A percentile compares a stretch with the other conserved stretches of the same genome.
Conservation (phyloP, 2,329 filamentous ascomycete genomes). For the Polytolypa hystricis region DNA sequence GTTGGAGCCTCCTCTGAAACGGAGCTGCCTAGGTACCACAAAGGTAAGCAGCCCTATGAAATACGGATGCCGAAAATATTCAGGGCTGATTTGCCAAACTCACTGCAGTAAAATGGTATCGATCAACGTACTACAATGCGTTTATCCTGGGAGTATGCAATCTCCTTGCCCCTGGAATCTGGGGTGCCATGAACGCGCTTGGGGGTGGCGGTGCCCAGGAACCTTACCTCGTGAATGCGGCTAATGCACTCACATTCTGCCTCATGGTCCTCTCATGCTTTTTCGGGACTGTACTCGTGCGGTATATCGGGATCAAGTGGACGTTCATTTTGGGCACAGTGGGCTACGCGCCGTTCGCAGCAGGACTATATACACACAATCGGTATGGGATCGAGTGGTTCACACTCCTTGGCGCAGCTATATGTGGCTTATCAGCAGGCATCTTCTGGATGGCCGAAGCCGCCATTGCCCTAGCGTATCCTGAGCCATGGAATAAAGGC, state of each 20-base stretch:
- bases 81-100: too few species aligned
- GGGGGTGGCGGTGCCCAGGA: constrained; percentile 56
- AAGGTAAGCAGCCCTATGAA: too few species aligned
- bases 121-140: constrained; percentile 62
- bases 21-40: too few species aligned
- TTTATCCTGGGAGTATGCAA: constrained; percentile 61
- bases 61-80: too few species aligned
- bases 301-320: constrained; percentile 59
- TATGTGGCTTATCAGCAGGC: constrained; percentile 60
- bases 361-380: constrained; percentile 62
- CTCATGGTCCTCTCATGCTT: constrained; percentile 63
- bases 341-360: constrained; percentile 61
- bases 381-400: constrained; percentile 60
- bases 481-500: constrained; percentile 57
- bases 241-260: constrained; percentile 60
- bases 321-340: constrained; percentile 61
- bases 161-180: constrained; percentile 59
- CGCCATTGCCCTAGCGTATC: constrained; percentile 61
- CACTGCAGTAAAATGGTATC: constrained; percentile 61
- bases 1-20: too few species aligned
- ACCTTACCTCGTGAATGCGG: constrained; percentile 57
- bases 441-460: constrained; percentile 68
- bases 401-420: constrained; percentile 53
- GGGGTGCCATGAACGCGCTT: constrained; percentile 62
- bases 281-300: constrained; percentile 53